Conservation (phyloP, 2,329 filamentous ascomycete genomes). For the Tetracladium maxilliforme region DNA sequence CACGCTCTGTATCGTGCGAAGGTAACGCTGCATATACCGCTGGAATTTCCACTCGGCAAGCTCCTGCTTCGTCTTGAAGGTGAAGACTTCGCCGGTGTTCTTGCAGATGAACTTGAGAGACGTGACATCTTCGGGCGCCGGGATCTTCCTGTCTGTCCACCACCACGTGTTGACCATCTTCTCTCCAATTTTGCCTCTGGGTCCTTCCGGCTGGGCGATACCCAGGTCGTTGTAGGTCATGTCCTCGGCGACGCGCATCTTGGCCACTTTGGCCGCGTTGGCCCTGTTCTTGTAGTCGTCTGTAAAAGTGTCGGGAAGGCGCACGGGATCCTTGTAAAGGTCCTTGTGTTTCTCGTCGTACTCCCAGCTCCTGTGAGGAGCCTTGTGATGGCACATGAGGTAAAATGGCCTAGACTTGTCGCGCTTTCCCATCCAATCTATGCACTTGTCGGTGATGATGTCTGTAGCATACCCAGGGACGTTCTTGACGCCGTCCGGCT, state of each 20-base stretch:
- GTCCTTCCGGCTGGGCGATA: conserved; percentile 33
- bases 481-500: conserved; percentile 14
- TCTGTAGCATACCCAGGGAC: conserved; percentile 32
- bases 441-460: conserved; percentile 32
- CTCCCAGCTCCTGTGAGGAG: conserved; percentile 36
- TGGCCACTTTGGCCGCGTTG: conserved; percentile 29
- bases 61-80: conserved; percentile 22
- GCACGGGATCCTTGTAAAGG: conserved; percentile 28
- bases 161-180: conserved; percentile 11
- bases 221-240: conserved; percentile 35
- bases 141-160: conserved; percentile 21
- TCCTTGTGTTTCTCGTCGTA: conserved; percentile 29
- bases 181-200: conserved; percentile 6
- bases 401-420: conserved; percentile 27
- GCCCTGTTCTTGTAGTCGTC: conserved; percentile 40
- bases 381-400: conserved; percentile 41
- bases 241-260: conserved; percentile 35
- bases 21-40: conserved; percentile 39
- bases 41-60: conserved; percentile 39
- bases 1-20: conserved; percentile 33
- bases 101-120: conserved; percentile 24
- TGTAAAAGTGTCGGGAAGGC: conserved; percentile 32
- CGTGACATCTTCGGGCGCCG: conserved; percentile 16
- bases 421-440: conserved; percentile 23
- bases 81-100: conserved; percentile 28